Evolutionary conservation across 805 yeast genomes (phyloP).

Genomic region (Saturnispora serradocipensis): DNA sequence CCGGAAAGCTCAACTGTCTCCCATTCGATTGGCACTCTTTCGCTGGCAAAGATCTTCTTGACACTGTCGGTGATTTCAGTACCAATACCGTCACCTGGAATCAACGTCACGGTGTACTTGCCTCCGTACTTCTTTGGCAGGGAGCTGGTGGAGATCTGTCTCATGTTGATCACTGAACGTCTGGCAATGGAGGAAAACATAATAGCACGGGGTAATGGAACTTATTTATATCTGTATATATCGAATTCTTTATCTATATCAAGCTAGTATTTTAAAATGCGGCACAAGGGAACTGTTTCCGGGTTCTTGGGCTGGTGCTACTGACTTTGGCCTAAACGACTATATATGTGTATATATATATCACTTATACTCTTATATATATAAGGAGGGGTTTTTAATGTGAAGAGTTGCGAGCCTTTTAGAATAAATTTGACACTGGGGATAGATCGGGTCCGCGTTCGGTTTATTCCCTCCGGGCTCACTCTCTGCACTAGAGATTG

Average conservation of each 20-base stretch:
- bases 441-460: background rate
- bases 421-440: background rate
- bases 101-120: conserved; percentile 83
- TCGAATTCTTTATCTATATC: background rate
- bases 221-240: conserved; percentile 20
- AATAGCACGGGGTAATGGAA: background rate
- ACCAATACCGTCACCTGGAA: conserved; percentile 99
- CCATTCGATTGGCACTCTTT: conserved; percentile 89
- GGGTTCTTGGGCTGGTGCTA: background rate
- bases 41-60: conserved; percentile 76
- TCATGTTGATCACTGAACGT: conserved; percentile 13
- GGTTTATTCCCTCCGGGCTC: background rate
- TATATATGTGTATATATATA: background rate
- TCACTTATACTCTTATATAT: too few species aligned
- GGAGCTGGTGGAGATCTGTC: conserved; percentile 26
- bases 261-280: background rate
- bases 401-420: background rate
- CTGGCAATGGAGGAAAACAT: conserved; percentile 23
- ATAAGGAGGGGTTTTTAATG: background rate
- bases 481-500: background rate
- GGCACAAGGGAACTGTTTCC: conserved; percentile 4
- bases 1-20: conserved; percentile 71
- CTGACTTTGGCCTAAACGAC: background rate
- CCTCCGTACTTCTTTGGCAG: conserved; percentile 93
- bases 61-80: conserved; percentile 92